Percentiles rank a stretch among this genome's conserved stretches.
Conservation (phyloP, 768 basidiomycete genomes). For the Sporobolomyces pararoseus region DNA sequence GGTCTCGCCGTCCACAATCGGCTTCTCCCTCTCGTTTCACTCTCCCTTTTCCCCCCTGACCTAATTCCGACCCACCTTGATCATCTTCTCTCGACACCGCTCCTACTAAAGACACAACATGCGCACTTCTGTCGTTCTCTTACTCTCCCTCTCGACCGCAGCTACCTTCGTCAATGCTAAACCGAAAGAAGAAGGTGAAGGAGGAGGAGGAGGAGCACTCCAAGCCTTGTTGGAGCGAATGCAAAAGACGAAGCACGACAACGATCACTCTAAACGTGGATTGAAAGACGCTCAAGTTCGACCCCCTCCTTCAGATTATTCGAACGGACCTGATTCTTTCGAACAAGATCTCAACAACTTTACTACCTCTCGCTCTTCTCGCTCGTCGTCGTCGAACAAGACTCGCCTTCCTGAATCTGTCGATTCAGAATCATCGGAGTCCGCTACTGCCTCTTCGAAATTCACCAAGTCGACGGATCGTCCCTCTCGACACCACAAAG, state of each 20-base stretch:
- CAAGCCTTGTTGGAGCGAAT: slow-evolving; percentile 32
- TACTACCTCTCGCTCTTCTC: neutral
- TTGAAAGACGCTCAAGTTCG: neutral
- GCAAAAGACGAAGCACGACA: slow-evolving; percentile 5
- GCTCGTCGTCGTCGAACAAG: neutral
- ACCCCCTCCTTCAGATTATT: neutral
- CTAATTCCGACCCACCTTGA: neutral
- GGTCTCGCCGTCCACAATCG: slow-evolving; percentile 41
- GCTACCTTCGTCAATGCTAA: slow-evolving; percentile 5
- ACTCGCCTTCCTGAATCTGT: neutral
- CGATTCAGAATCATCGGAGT: neutral
- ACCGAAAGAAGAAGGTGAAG: neutral
- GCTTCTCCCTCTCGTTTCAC: neutral
- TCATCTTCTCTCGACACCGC: no score
- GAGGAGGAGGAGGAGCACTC: slow-evolving; percentile 21
- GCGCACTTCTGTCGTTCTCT: slow-evolving; percentile 19
- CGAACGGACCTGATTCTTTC: neutral
- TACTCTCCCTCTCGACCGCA: slow-evolving; percentile 17
- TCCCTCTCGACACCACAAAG: neutral
- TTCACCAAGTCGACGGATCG: neutral
- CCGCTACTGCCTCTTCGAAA: neutral
- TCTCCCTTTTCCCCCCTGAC: neutral
- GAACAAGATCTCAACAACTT: neutral
- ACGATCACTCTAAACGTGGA: neutral
- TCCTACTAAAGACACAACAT: no score